Evolutionary conservation across 2,329 filamentous ascomycete species (phyloP).

Genomic region (Ophiostoma ulmi): DNA sequence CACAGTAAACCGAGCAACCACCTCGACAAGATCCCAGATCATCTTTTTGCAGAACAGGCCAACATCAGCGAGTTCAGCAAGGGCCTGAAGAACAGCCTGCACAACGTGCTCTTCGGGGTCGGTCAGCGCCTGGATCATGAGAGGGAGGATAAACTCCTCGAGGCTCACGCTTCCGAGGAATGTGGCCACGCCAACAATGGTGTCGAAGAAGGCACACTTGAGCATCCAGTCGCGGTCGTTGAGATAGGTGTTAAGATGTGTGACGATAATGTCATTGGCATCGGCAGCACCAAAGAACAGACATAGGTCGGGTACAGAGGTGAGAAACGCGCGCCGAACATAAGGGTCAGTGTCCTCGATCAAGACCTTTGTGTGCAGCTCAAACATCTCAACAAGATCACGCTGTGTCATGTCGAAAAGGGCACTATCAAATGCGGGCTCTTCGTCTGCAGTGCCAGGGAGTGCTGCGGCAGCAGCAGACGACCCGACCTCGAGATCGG

Average conservation of each 20-base stretch:
- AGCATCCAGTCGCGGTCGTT: conserved; percentile 96
- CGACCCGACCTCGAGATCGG: conserved; percentile 18
- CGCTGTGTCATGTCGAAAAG: conserved; percentile 82
- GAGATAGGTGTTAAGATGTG: conserved; percentile 92
- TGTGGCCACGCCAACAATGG: conserved; percentile 84
- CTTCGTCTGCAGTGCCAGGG: not conserved
- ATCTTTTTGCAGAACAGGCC: conserved; percentile 81
- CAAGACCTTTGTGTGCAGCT: conserved; percentile 80
- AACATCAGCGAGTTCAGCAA: conserved; percentile 81
- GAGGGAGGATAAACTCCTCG: conserved; percentile 89
- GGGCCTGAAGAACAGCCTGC: conserved; percentile 79
- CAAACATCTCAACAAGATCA: conserved; percentile 78
- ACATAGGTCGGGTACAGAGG: conserved; percentile 85
- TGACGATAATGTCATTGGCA: conserved; percentile 91
- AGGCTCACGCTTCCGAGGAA: conserved; percentile 85
- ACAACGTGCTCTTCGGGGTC: conserved; percentile 93
- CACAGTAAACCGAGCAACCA: conserved; percentile 78
- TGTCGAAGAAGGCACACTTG: conserved; percentile 94
- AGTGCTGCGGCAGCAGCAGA: conserved; percentile 34
- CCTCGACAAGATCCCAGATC: conserved; percentile 81
- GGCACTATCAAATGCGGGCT: conserved; percentile 54
- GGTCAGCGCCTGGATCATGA: conserved; percentile 92
- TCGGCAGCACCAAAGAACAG: conserved; percentile 91
- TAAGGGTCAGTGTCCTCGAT: conserved; percentile 81
- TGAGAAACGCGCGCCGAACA: conserved; percentile 84